A percentile compares a stretch with the other conserved stretches of the same genome.
Conservation (phyloP, 805 yeast species). For the Cyberlindnera samutprakarnensis region DNA sequence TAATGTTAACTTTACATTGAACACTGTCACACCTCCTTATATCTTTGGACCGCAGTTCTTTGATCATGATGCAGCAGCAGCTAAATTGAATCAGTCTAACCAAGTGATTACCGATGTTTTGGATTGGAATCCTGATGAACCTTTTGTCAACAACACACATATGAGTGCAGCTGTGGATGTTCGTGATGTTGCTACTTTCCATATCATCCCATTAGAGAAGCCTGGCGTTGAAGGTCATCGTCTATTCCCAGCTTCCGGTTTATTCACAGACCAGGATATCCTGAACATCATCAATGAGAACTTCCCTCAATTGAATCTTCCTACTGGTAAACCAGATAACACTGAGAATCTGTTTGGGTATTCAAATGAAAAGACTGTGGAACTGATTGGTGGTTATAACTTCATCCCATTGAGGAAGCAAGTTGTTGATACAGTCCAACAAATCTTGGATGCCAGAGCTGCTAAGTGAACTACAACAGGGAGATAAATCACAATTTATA, state of each 20-base stretch:
- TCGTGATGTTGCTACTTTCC: conserved; percentile 52
- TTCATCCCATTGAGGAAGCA: conserved; percentile 31
- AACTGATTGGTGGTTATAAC: conserved; percentile 29
- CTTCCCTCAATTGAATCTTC: conserved; percentile 35
- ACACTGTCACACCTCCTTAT: conserved; percentile 46
- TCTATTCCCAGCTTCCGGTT: conserved; percentile 15
- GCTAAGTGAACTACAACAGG: too few relatives aligned
- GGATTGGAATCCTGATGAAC: conserved; percentile 18
- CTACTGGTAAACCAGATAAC: conserved; percentile 28
- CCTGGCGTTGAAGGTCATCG: conserved; percentile 22
- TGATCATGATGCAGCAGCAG: conserved; percentile 30
- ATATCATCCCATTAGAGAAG: conserved; percentile 35
- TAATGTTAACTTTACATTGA: conserved; percentile 32
- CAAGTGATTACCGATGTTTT: conserved; percentile 24
- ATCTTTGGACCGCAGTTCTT: conserved; percentile 56
- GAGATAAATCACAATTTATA: too few relatives aligned
- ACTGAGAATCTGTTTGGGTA: background rate
- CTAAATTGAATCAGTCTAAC: conserved; percentile 33
- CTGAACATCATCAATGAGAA: conserved; percentile 22
- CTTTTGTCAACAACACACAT: conserved; percentile 3
- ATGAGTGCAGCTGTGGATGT: conserved; percentile 32
- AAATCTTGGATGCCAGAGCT: conserved; percentile 16
- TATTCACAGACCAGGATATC: conserved; percentile 13
- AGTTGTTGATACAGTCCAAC: conserved; percentile 34
- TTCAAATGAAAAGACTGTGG: conserved; percentile 9